These are phyloP conservation scores for Paramecium primaurelia DNA, from an alignment of 73 alveolate genomes.

Conservation along the genomic window DNA sequence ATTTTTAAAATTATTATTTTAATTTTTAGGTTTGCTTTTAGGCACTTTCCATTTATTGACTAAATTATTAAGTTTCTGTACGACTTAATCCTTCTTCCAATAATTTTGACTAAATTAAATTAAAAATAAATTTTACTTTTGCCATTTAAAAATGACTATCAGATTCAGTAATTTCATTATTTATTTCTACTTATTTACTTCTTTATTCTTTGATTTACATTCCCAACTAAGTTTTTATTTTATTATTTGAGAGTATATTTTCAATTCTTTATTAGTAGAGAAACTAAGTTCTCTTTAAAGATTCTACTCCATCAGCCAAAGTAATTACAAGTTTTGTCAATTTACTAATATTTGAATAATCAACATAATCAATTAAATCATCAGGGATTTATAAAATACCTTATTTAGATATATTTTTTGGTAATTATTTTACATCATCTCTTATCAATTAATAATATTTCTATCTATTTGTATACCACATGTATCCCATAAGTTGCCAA, in stretches of 20 bases:
- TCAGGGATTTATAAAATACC: neutral
- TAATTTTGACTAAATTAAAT: neutral
- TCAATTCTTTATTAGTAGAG: neutral
- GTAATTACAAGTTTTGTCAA: neutral
- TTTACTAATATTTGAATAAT: neutral
- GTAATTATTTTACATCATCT: neutral
- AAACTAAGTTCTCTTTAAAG: neutral
- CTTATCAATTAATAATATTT: neutral
- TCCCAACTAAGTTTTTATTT: neutral
- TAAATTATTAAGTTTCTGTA: neutral
- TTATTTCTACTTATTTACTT: neutral
- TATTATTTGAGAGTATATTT: neutral
- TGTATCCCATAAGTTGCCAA: neutral
- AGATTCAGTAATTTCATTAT: neutral
- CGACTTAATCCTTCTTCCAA: neutral
- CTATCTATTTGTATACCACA: slow-evolving; percentile 8
- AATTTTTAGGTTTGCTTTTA: neutral
- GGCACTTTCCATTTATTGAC: neutral
- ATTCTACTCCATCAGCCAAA: neutral
- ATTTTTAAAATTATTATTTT: neutral
- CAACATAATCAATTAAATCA: neutral
- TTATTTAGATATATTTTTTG: neutral
- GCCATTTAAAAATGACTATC: neutral
- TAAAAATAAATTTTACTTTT: neutral
- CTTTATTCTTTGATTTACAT: neutral